Conservation (phyloP, 2,329 filamentous ascomycete genomes). For the Colletotrichum lentis region DNA sequence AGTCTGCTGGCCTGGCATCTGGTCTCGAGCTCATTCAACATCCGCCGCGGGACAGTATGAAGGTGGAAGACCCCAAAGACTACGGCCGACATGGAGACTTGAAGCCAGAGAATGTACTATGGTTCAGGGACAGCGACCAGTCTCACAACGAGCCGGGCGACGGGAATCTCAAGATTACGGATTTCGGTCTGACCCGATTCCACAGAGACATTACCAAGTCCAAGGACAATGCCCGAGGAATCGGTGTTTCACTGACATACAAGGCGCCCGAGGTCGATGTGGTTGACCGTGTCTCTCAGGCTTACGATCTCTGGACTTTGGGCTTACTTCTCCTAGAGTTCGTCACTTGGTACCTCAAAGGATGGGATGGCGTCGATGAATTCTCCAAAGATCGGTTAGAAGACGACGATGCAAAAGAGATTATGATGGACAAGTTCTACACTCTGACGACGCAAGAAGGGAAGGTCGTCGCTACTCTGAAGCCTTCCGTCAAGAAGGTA, state of each 20-base stretch:
- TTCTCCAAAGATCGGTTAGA: background rate
- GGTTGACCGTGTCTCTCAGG: background rate
- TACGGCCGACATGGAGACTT: background rate
- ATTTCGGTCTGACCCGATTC: background rate
- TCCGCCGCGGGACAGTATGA: background rate
- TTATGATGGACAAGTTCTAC: no score
- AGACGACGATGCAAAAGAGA: no score
- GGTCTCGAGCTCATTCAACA: background rate
- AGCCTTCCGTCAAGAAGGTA: background rate
- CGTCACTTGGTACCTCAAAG: constrained; percentile 3
- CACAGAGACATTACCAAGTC: background rate
- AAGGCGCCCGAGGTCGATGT: background rate
- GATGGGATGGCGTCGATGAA: background rate
- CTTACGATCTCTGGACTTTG: constrained; percentile 6
- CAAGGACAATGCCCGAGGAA: background rate
- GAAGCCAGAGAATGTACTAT: background rate
- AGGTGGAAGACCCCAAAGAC: background rate
- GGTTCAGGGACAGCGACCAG: background rate
- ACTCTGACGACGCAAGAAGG: no score
- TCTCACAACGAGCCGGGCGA: background rate
- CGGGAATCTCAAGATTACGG: background rate
- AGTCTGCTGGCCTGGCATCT: background rate
- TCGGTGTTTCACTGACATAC: background rate
- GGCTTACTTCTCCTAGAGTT: background rate
- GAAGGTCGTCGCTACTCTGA: background rate